Evolutionary conservation across 257 asterid genomes (phyloP).

Genomic region (Linaria vulgaris): DNA sequence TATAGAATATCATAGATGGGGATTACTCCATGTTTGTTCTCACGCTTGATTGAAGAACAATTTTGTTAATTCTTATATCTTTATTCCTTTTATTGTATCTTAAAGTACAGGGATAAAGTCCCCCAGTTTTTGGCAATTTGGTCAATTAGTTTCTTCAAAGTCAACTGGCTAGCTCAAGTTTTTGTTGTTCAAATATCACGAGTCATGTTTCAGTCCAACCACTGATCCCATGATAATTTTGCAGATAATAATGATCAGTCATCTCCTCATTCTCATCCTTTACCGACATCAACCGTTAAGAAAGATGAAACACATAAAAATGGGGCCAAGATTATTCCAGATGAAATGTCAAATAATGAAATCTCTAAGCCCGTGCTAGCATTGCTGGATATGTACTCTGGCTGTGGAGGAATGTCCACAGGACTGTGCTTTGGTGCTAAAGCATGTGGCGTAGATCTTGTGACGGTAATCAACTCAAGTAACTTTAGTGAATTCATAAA

Average conservation of each 20-base stretch:
- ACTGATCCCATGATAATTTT: slow-evolving; percentile 16
- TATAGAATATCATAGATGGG: not conserved
- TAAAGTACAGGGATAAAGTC: not conserved
- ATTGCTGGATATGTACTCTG: slow-evolving; percentile 49
- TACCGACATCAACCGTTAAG: slow-evolving; percentile 15
- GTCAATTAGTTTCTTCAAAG: not conserved
- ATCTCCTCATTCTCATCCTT: slow-evolving; percentile 24
- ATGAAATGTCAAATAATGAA: slow-evolving; percentile 18
- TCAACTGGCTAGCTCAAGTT: no score
- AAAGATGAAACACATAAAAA: slow-evolving; percentile 18
- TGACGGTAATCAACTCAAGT: slow-evolving; percentile 34
- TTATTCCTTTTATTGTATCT: slow-evolving; percentile 9
- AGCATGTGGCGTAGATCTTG: slow-evolving; percentile 42
- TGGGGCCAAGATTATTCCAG: slow-evolving; percentile 18
- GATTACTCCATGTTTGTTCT: not conserved
- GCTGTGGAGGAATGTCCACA: slow-evolving; percentile 60
- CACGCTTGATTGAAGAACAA: not conserved
- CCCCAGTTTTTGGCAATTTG: slow-evolving; percentile 1
- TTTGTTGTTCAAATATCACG: not conserved
- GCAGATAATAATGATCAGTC: slow-evolving; percentile 32
- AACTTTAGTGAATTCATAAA: slow-evolving; percentile 10
- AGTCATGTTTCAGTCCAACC: slow-evolving; percentile 12
- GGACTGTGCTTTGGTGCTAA: slow-evolving; percentile 49
- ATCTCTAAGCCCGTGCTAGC: slow-evolving; percentile 34
- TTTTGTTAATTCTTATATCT: not conserved